Evolutionary conservation across 371 early-diverging fungal genomes (phyloP).

Genomic region (Actinomucor elegans): DNA sequence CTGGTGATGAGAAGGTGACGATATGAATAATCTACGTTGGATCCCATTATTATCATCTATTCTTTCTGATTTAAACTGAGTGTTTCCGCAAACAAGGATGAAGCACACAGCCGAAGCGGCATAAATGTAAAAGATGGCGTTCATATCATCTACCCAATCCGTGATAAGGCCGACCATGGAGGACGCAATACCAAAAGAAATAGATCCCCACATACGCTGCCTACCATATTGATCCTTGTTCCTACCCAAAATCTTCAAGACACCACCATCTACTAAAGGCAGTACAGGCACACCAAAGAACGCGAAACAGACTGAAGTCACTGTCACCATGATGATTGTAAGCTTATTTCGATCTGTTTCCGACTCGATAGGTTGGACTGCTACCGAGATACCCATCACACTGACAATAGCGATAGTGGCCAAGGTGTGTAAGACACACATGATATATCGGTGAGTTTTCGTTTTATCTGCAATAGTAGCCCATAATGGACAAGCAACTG

Average conservation of each 20-base stretch:
- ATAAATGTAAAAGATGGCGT: slow-evolving; percentile 51
- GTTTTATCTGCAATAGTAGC: slow-evolving; percentile 52
- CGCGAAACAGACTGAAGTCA: slow-evolving; percentile 51
- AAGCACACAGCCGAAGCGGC: slow-evolving; percentile 44
- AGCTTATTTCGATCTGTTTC: slow-evolving; percentile 27
- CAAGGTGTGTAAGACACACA: slow-evolving; percentile 52
- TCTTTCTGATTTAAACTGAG: slow-evolving; percentile 48
- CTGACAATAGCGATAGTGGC: slow-evolving; percentile 54
- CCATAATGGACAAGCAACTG: slow-evolving; percentile 56
- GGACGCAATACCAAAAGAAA: slow-evolving; percentile 50
- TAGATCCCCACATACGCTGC: slow-evolving; percentile 57
- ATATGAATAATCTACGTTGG: neutral
- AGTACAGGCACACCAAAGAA: slow-evolving; percentile 55
- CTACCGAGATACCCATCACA: slow-evolving; percentile 51
- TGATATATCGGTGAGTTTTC: slow-evolving; percentile 48
- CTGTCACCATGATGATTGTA: slow-evolving; percentile 40
- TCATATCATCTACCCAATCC: slow-evolving; percentile 51
- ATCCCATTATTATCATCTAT: slow-evolving; percentile 5
- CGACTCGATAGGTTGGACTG: slow-evolving; percentile 32
- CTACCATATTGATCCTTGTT: slow-evolving; percentile 54
- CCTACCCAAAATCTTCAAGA: slow-evolving; percentile 47
- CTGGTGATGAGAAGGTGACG: neutral
- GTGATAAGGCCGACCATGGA: slow-evolving; percentile 48
- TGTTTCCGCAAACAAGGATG: slow-evolving; percentile 43
- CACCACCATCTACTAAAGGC: slow-evolving; percentile 54